Conservation (phyloP, 1,139 yeast species). For the Saccharomyces hybrid region DNA sequence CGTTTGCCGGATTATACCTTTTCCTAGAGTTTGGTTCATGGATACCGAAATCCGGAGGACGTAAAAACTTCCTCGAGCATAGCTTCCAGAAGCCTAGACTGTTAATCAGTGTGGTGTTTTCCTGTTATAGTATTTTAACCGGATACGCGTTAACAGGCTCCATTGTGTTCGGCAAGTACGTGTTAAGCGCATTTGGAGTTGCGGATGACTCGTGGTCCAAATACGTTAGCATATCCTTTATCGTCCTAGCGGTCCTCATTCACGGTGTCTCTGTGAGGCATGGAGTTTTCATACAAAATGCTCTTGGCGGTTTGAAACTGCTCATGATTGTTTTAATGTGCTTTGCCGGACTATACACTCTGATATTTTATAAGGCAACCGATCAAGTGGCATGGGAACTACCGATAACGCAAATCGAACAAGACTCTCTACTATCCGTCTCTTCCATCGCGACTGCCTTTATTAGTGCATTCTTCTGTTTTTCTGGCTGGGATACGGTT, state of each 20-base stretch:
- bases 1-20: conserved; percentile 59
- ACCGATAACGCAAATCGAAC: conserved; percentile 17
- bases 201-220: conserved; percentile 36
- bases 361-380: conserved; percentile 33
- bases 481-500: conserved; percentile 58
- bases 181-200: conserved; percentile 44
- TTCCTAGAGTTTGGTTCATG: conserved; percentile 63
- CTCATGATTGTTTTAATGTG: conserved; percentile 43
- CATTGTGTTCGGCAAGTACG: conserved; percentile 64
- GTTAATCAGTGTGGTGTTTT: conserved; percentile 53
- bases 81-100: conserved; percentile 54
- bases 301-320: conserved; percentile 50
- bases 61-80: conserved; percentile 61
- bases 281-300: conserved; percentile 50
- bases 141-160: conserved; percentile 63
- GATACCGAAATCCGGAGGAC: conserved; percentile 68
- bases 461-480: conserved; percentile 53
- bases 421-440: conserved; percentile 32
- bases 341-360: conserved; percentile 44
- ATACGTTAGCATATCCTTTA: conserved; percentile 39
- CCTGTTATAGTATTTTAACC: conserved; percentile 49
- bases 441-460: conserved; percentile 50
- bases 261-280: conserved; percentile 50
- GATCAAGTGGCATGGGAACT: conserved; percentile 6
- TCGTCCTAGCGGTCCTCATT: conserved; percentile 39